Percentiles rank a stretch among this genome's conserved stretches.
Evolutionary conservation across 345 rosid genomes (phyloP).

Genomic region (Aquilaria yunnanensis): DNA sequence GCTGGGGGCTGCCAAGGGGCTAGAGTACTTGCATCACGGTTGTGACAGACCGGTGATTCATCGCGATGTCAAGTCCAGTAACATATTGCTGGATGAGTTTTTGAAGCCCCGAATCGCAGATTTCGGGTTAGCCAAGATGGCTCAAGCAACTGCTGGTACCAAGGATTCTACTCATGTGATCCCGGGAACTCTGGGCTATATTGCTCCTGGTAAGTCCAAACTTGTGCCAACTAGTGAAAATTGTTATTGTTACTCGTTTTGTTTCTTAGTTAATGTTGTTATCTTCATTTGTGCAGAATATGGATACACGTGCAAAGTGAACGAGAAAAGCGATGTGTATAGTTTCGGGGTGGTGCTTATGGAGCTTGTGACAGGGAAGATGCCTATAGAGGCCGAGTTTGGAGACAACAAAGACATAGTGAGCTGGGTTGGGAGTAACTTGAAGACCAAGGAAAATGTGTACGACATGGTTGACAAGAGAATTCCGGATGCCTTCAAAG

Average conservation of each 20-base stretch:
- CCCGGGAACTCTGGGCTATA: conserved; percentile 91
- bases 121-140: conserved; percentile 93
- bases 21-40: conserved; percentile 88
- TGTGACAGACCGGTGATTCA: conserved; percentile 70
- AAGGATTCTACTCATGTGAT: conserved; percentile 67
- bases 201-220: conserved; percentile 75
- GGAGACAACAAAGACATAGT: conserved; percentile 84
- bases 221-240: no score
- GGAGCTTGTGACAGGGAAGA: conserved; percentile 85
- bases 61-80: conserved; percentile 83
- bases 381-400: conserved; percentile 68
- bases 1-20: conserved; percentile 77
- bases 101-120: conserved; percentile 91
- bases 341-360: conserved; percentile 91
- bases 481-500: conserved; percentile 45
- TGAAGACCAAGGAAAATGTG: conserved; percentile 46
- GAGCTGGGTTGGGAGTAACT: conserved; percentile 57
- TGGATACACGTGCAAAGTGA: conserved; percentile 75
- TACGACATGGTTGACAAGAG: conserved; percentile 58
- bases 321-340: conserved; percentile 88
- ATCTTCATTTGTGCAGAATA: conserved; percentile 48
- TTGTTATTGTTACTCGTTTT: neutral
- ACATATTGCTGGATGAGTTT: conserved; percentile 73
- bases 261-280: neutral
- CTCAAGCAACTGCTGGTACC: conserved; percentile 36